phyloP scores from a whole-genome alignment of 139 green algal genomes.

The Mesostigma viride region DNA sequence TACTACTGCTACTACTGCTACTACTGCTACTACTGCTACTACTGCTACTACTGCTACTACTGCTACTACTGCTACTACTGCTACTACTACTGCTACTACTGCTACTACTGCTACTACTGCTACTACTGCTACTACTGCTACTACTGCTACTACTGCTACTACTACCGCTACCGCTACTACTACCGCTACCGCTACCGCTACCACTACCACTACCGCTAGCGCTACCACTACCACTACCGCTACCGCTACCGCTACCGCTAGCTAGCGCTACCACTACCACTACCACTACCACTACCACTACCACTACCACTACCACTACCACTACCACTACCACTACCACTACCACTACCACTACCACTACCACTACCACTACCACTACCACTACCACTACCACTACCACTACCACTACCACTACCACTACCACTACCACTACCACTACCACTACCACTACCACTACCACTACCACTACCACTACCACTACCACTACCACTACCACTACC shows the following conservation, averaged over 20 bases:
- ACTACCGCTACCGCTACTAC: conserved; percentile 10
- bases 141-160: neutral
- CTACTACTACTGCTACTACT: too few species aligned
- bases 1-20: conserved; percentile 6
- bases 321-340: conserved; percentile 21
- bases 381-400: conserved; percentile 22
- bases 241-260: conserved; percentile 19
- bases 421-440: conserved; percentile 23
- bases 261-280: conserved; percentile 16
- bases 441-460: conserved; percentile 24
- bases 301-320: conserved; percentile 21
- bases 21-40: conserved; percentile 8
- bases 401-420: conserved; percentile 24
- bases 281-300: conserved; percentile 23
- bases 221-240: conserved; percentile 22
- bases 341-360: conserved; percentile 23
- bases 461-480: conserved; percentile 23
- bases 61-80: conserved; percentile 4
- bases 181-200: conserved; percentile 20
- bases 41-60: conserved; percentile 9
- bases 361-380: conserved; percentile 20
- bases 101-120: too few species aligned
- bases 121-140: too few species aligned
- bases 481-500: conserved; percentile 20
- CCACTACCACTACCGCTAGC: conserved; percentile 21